Base-by-base conservation (phyloP, 106 monocot species). In the Dioscorea alata region DNA sequence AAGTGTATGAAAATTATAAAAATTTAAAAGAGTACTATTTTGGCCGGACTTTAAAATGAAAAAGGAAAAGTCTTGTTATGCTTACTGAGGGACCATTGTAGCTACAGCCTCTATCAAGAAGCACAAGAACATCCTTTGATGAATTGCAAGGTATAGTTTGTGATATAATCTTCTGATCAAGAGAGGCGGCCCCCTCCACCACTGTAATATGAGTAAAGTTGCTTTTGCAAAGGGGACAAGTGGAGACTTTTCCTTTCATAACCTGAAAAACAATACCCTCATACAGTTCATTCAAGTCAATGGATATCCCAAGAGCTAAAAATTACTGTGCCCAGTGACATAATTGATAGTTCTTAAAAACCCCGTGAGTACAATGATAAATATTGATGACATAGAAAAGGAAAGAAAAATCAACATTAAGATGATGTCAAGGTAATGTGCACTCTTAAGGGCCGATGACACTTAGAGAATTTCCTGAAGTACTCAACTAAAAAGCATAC, bases 81-180 rank as follows among this genome's bases (percentile, higher is more conserved):
- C 72, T 83, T 78, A 88, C 92, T 74, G 7, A 51, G 62, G 59
- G 21, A 49, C 49, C 53, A 48, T 48, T 34, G 24, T 23, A 31
- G 33, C 31, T 33, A 59, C 51, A 35, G 33, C 31, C 74, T 21
- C 65, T 65, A 68, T 59, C 74, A 28, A 23, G 61, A 35, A 63
- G 51, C 35, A 72, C 31, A 53, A 72, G 77, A 50, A 67, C 28
- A 58, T 91, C 82, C 6, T 33, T 79, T 20, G 73, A 74, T 23
- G 73, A 58, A 20, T 65, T 66, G 48, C 60, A 80, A 19, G 96
- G 96, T 76, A 97, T 74, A 18, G 80, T 92, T 76, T 97, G 92
- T 8, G 96, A 97, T 86, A 97, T 33, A 97, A 97, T 89, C 80
- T 92, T 97, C 75, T 97, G 96, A 70, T 97, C 92, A 23, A 59